Conservation (phyloP, 208 protist species). For the Leishmania gerbilli region DNA sequence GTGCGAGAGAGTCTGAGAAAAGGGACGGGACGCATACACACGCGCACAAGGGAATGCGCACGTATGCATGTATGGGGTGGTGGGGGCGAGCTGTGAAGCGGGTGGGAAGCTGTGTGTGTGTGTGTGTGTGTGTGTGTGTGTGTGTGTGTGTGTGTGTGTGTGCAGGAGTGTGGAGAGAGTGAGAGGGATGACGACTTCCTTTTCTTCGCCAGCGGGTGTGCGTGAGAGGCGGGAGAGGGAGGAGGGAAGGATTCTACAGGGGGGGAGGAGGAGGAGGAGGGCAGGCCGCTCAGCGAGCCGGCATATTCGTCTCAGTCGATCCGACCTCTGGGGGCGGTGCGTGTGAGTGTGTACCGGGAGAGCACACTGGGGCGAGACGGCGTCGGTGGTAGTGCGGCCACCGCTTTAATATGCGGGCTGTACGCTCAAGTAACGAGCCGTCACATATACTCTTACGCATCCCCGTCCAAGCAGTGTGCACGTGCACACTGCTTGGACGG, state of each 20-base stretch:
- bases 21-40: conserved; percentile 1
- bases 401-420: neutral
- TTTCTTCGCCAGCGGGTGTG: neutral
- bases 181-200: neutral
- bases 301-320: neutral
- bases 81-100: neutral
- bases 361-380: neutral
- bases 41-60: neutral
- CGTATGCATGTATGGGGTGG: neutral
- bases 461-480: too few species aligned
- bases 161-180: too few species aligned
- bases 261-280: too few species aligned
- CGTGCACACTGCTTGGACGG: too few species aligned
- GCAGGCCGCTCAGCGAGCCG: neutral
- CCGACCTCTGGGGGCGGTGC: neutral
- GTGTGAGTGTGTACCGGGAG: neutral
- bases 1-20: conserved; percentile 7
- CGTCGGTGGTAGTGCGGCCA: neutral
- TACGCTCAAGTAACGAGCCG: neutral
- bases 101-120: neutral
- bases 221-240: too few species aligned
- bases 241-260: neutral
- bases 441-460: neutral
- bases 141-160: neutral
- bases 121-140: neutral